Evolutionary conservation across 257 asterid genomes (phyloP).

Genomic region (Jaltomata sinuosa): DNA sequence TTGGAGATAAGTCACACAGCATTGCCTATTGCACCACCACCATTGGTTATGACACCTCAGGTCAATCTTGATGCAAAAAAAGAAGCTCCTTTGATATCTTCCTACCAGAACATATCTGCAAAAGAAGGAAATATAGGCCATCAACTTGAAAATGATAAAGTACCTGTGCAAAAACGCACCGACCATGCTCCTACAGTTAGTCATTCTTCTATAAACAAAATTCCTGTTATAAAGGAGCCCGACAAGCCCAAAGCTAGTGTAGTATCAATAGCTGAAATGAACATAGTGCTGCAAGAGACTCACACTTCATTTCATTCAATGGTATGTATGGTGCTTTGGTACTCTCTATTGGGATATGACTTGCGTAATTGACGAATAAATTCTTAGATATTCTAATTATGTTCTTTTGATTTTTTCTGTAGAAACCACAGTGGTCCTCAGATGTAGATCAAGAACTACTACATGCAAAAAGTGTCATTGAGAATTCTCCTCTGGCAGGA

Average conservation of each 20-base stretch:
- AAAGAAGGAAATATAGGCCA: conserved; percentile 8
- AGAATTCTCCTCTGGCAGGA: conserved; percentile 33
- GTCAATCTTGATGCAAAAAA: conserved; percentile 9
- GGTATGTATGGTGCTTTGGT: conserved; percentile 32
- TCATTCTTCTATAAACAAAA: conserved; percentile 6
- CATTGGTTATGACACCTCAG: conserved; percentile 4
- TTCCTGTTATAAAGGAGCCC: conserved; percentile 11
- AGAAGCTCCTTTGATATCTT: conserved; percentile 5
- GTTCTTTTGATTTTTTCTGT: conserved; percentile 13
- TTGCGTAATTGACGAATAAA: neutral
- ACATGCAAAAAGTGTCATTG: conserved; percentile 39
- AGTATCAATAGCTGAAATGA: conserved; percentile 58
- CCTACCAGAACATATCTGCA: conserved; percentile 8
- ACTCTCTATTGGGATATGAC: neutral
- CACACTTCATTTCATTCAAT: conserved; percentile 29
- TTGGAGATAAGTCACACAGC: neutral
- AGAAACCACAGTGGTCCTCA: conserved; percentile 69
- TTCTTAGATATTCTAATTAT: neutral
- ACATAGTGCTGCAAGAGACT: conserved; percentile 41
- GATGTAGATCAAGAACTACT: conserved; percentile 46
- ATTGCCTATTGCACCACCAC: conserved; percentile 14
- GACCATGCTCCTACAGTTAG: conserved; percentile 6
- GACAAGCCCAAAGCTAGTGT: conserved; percentile 14
- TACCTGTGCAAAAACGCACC: conserved; percentile 1
- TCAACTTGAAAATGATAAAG: conserved; percentile 6